phyloP scores from a whole-genome alignment of 225 moss, liverwort and hornwort genomes.

The Physcomitrium patens region DNA sequence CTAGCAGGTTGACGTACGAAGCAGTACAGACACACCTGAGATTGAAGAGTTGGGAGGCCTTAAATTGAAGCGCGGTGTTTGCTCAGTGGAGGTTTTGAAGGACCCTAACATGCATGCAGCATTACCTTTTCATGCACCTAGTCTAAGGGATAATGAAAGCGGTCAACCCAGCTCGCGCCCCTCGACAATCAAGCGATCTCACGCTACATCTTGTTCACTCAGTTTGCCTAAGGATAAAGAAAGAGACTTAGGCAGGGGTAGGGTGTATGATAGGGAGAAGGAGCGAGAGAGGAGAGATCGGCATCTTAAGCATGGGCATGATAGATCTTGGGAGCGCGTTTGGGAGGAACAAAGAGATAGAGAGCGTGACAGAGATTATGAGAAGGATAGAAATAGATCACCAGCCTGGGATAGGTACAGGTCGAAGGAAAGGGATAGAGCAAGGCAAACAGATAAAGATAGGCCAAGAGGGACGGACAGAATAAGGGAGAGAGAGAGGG shows the following conservation, averaged over 20 bases:
- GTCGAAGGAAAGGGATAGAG: conserved; percentile 43
- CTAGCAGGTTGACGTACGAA: conserved; percentile 43
- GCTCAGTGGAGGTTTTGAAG: conserved; percentile 39
- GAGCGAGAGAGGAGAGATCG: conserved; percentile 51
- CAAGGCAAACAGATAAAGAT: conserved; percentile 37
- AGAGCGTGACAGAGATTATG: conserved; percentile 53
- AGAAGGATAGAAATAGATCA: conserved; percentile 41
- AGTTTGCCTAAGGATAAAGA: conserved; percentile 48
- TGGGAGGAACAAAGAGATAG: conserved; percentile 52
- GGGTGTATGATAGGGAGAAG: conserved; percentile 43
- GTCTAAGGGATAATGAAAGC: conserved; percentile 57
- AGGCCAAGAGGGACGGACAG: conserved; percentile 45
- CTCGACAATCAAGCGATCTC: conserved; percentile 48
- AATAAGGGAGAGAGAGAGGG: conserved; percentile 36
- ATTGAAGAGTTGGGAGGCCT: conserved; percentile 36
- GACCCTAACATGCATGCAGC: conserved; percentile 31
- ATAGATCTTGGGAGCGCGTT: conserved; percentile 42
- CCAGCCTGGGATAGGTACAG: conserved; percentile 29
- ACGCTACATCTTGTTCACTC: conserved; percentile 73
- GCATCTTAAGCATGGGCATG: conserved; percentile 36
- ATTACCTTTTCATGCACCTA: conserved; percentile 45
- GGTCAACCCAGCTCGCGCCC: conserved; percentile 35
- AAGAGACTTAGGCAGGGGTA: conserved; percentile 47
- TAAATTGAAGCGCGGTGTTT: conserved; percentile 42
- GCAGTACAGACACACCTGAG: conserved; percentile 39